Evolutionary conservation across 2,329 filamentous ascomycete genomes (phyloP).

Genomic region (Aspergillus aculeatus): DNA sequence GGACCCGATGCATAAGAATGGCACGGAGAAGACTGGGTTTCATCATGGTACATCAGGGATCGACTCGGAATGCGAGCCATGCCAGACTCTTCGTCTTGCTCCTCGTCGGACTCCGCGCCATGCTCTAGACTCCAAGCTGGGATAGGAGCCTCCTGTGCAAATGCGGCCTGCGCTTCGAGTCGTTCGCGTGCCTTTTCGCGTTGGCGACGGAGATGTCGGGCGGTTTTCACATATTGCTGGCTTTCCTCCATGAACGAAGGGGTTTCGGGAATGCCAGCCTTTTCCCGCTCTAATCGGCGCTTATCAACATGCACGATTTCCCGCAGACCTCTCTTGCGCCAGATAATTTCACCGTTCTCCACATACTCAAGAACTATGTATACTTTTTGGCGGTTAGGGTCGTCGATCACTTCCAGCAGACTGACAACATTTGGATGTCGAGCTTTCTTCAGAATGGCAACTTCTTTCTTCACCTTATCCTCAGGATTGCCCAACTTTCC

Average conservation of each 20-base stretch:
- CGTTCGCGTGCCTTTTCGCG: slow-evolving; percentile 61
- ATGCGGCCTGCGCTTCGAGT: slow-evolving; percentile 58
- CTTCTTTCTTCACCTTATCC: slow-evolving; percentile 83
- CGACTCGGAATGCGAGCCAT: slow-evolving; percentile 36
- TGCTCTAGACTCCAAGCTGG: slow-evolving; percentile 84
- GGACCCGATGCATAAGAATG: slow-evolving; percentile 51
- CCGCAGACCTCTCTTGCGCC: slow-evolving; percentile 83
- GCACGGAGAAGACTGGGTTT: slow-evolving; percentile 54
- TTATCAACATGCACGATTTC: slow-evolving; percentile 83
- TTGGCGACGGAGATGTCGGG: slow-evolving; percentile 42
- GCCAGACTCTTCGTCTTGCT: slow-evolving; percentile 38
- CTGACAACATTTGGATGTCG: slow-evolving; percentile 96
- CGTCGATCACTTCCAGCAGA: slow-evolving; percentile 94
- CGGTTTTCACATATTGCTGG: slow-evolving; percentile 40
- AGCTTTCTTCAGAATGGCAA: slow-evolving; percentile 97
- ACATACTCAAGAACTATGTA: slow-evolving; percentile 97
- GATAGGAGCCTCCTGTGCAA: slow-evolving; percentile 51
- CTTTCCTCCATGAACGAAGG: slow-evolving; percentile 46
- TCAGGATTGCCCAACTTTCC: slow-evolving; percentile 69
- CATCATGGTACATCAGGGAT: slow-evolving; percentile 43
- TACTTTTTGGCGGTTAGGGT: slow-evolving; percentile 93
- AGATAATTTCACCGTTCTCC: slow-evolving; percentile 88
- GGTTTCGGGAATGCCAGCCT: slow-evolving; percentile 76
- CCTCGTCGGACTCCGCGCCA: slow-evolving; percentile 58
- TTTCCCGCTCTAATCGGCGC: slow-evolving; percentile 68